Conservation (phyloP, 257 asterid genomes). For the Primulina eburnea region DNA sequence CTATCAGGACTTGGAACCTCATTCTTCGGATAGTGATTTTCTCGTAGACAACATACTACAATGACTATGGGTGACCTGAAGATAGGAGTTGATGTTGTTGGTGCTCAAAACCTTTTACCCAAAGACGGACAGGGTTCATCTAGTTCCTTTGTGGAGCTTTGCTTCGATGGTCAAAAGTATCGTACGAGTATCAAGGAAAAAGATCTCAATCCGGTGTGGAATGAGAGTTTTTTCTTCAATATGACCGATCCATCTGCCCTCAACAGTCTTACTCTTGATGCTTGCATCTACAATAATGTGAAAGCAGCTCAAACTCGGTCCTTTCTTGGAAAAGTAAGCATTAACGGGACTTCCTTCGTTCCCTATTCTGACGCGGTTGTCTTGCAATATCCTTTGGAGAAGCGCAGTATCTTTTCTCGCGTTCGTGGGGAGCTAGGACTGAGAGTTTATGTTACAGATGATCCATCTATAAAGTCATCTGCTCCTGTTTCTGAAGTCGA, state of each 20-base stretch:
- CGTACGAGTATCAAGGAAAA: constrained; percentile 76
- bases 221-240: constrained; percentile 80
- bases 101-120: constrained; percentile 82
- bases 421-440: constrained; percentile 87
- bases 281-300: constrained; percentile 53
- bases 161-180: constrained; percentile 67
- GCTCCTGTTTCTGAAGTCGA: constrained; percentile 38
- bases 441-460: constrained; percentile 73
- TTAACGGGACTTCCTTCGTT: constrained; percentile 76
- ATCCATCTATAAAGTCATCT: constrained; percentile 66
- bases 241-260: constrained; percentile 69
- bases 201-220: constrained; percentile 84
- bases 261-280: constrained; percentile 58
- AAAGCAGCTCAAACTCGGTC: constrained; percentile 44
- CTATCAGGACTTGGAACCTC: constrained; percentile 28
- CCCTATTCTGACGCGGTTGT: constrained; percentile 72
- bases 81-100: constrained; percentile 73
- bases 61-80: constrained; percentile 64
- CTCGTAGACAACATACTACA: constrained; percentile 13
- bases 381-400: constrained; percentile 79
- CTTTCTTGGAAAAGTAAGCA: constrained; percentile 75
- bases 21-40: constrained; percentile 15
- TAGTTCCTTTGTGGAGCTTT: constrained; percentile 70
- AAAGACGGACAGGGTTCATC: constrained; percentile 95
- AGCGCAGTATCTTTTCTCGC: constrained; percentile 77